Percentiles rank a stretch among this genome's conserved stretches.
These are phyloP conservation scores for Seiridium cupressi DNA, from an alignment of 2,329 filamentous ascomycete genomes.

Conservation along the genomic window DNA sequence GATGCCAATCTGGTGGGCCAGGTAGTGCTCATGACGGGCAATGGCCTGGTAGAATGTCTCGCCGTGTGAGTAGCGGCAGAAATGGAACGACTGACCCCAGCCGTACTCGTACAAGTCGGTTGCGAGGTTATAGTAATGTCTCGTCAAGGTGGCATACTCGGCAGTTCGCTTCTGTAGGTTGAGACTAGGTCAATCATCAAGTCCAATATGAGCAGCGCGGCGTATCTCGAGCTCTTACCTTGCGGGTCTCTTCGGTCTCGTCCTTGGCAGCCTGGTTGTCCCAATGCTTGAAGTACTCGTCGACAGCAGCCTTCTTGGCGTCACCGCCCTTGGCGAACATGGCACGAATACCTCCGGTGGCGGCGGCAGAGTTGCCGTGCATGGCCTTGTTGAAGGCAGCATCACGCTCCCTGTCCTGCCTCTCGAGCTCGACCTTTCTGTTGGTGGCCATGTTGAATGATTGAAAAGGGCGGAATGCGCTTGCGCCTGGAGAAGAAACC, in stretches of 20 bases:
- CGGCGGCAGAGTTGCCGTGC: constrained; percentile 71
- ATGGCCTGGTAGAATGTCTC: constrained; percentile 91
- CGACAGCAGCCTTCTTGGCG: constrained; percentile 78
- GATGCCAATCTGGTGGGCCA: constrained; percentile 85
- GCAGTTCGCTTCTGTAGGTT: constrained; percentile 66
- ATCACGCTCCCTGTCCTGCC: constrained; percentile 82
- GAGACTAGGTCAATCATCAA: background rate
- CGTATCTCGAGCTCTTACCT: constrained; percentile 49
- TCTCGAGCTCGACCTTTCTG: constrained; percentile 59
- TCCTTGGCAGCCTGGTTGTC: constrained; percentile 76
- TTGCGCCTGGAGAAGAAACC: background rate
- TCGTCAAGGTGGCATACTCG: constrained; percentile 90
- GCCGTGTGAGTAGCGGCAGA: constrained; percentile 86
- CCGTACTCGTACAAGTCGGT: constrained; percentile 96
- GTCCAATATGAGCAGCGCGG: constrained; percentile 3
- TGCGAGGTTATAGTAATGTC: constrained; percentile 98
- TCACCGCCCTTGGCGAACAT: constrained; percentile 78
- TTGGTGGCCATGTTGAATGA: constrained; percentile 42
- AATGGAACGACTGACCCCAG: constrained; percentile 96
- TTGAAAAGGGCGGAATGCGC: background rate
- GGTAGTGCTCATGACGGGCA: constrained; percentile 95
- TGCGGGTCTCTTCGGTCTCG: constrained; percentile 81
- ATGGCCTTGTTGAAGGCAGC: constrained; percentile 86
- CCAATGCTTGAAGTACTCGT: constrained; percentile 97
- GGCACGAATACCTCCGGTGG: constrained; percentile 71